Evolutionary conservation across 495 filamentous ascomycete species (phyloP), one percentile per base, ranked within the genome.

Genomic region (Pyrenula aspistea): DNA sequence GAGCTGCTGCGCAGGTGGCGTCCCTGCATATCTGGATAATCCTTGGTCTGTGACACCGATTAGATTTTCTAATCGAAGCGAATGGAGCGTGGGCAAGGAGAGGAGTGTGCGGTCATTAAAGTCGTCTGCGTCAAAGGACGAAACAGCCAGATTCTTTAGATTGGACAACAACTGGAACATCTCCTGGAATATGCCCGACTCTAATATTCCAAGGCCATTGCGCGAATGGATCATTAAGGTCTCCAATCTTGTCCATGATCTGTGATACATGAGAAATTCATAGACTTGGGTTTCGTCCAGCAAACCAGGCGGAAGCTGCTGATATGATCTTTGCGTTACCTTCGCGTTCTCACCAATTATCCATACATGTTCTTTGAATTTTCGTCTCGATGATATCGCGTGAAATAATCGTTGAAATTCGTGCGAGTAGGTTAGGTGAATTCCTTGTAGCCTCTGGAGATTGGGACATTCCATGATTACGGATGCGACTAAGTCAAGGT

Each of bases 381-480:
- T 82, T 54, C 71, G 77, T 25, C 89, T 74, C 1, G 88, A 90
- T 1, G 89, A 89, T 49, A 96, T 68, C 1, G 90, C 88, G 63
- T 92, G 82, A 20, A 85, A 84, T 10, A 91, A 66, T 47, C 87
- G 84, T 62, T 87, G 84, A 60, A 86, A 90, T 49, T 82, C 75
- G 63, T 89, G 85, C 53, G 82, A 75, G 63, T 89, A 90, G 8
- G 79, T 73, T 8, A 84, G 78, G 62, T 86, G 82, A 59, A 84
- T 81, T 1, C 90, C 89, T 31, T 83, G 67, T 19, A 95, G 69
- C 49, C 79, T 74, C 64, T 95, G 88, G 47, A 96, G 70, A 64
- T 93, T 92, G 10, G 88, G 88, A 64, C 90, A 95, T 2, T 84
- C 81, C 84, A 91, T 91, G 24, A 95, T 81, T 24, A 96, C 70